Percentiles rank a stretch among this genome's conserved stretches.
phyloP scores from a whole-genome alignment of 768 basidiomycete species.

The Collybia nuda region DNA sequence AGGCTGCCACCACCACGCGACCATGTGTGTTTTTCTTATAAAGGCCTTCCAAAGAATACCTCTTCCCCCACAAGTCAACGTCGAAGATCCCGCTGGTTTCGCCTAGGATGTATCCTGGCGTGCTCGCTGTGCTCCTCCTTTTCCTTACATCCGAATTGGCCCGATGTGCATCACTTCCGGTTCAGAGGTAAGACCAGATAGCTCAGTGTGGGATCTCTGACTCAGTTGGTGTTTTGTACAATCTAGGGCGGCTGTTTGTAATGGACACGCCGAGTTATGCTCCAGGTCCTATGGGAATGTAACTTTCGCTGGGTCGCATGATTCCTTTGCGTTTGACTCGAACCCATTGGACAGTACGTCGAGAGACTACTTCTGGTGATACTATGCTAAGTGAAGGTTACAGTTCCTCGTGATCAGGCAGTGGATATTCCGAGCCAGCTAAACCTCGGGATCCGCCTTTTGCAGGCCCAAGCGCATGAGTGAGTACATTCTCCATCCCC shows the following conservation, averaged over 20 bases:
- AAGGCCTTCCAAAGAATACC: too few species aligned
- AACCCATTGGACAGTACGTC: conserved; percentile 45
- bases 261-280: conserved; percentile 67
- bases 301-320: conserved; percentile 51
- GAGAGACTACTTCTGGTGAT: neutral
- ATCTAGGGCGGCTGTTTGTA: conserved; percentile 50
- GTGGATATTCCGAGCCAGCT: conserved; percentile 51
- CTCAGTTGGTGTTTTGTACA: too few species aligned
- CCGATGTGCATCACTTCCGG: too few species aligned
- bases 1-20: too few species aligned
- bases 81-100: too few species aligned
- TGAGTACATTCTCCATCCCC: conserved; percentile 14
- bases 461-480: conserved; percentile 60
- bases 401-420: conserved; percentile 43
- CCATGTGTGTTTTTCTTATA: too few species aligned
- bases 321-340: conserved; percentile 52
- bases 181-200: too few species aligned
- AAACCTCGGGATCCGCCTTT: conserved; percentile 49
- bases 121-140: too few species aligned
- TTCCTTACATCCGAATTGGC: too few species aligned
- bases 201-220: too few species aligned
- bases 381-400: neutral
- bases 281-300: conserved; percentile 51
- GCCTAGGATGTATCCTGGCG: too few species aligned
- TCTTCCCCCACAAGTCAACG: too few species aligned